phyloP scores from a whole-genome alignment of 2,329 filamentous ascomycete species.

The Helotiales sp. region DNA sequence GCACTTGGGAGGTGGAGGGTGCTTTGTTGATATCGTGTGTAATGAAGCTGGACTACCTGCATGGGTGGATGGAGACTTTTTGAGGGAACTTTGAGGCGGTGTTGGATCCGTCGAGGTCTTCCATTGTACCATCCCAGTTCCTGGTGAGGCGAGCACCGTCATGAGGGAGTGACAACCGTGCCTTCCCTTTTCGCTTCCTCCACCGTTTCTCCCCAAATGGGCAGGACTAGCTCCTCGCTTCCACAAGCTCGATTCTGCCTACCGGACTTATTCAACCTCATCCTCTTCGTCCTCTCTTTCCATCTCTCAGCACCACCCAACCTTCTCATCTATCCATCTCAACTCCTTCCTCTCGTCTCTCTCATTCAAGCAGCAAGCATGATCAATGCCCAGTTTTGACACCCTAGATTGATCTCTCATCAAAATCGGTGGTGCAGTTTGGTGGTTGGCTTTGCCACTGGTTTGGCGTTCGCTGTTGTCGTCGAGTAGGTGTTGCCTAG shows the following conservation, averaged over 20 bases:
- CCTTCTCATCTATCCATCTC: neutral
- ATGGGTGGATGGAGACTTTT: too few species aligned
- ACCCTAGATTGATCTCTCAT: constrained; percentile 9
- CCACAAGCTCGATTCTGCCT: neutral
- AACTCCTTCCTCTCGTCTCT: neutral
- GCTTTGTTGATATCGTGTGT: too few species aligned
- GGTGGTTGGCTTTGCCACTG: constrained; percentile 4
- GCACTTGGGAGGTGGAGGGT: too few species aligned
- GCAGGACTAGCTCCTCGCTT: neutral
- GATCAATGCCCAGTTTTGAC: constrained; percentile 4
- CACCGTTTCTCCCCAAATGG: neutral
- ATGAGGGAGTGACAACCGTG: neutral
- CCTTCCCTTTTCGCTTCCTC: constrained; percentile 4
- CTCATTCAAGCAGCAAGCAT: neutral
- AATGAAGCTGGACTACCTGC: too few species aligned
- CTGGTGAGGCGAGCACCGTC: too few species aligned
- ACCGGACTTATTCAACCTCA: neutral
- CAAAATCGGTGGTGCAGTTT: constrained; percentile 9
- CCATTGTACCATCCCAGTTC: too few species aligned
- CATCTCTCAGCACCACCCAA: neutral
- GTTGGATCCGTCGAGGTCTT: too few species aligned
- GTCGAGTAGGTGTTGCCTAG: constrained; percentile 1
- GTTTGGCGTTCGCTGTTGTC: constrained; percentile 9
- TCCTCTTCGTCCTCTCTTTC: neutral
- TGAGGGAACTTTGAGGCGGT: too few species aligned